Evolutionary conservation across 2,329 filamentous ascomycete genomes (phyloP), one percentile per base, ranked within the genome.

Genomic region (Neofusicoccum parvum): DNA sequence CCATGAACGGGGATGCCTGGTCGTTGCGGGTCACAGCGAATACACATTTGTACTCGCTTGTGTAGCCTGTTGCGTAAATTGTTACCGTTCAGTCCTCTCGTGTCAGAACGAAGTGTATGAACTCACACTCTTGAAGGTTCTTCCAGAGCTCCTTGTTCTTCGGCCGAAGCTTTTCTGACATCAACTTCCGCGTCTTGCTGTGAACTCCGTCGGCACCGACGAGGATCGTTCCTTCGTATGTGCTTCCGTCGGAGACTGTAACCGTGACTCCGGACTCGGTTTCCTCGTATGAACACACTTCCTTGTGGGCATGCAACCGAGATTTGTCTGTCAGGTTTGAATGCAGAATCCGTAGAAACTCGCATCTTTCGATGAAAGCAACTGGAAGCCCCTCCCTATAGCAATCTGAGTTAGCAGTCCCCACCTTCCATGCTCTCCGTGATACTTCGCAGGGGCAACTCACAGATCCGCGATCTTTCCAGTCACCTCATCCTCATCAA

Each of bases 121-220:
- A 23, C 23, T 23, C 23, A 23, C 23, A 23, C 23, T 23, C 23
- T 3, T 23, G 23, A 23, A 23, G 23, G 23, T 23, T 23, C 23
- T 23, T 23, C 23, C 23, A 23, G 23, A 23, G 23, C 23, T 23
- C 23, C 23, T 23, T 23, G 23, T 23, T 23, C 23, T 23, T 23
- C 3, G 23, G 23, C 3, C 23, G 23, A 23, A 23, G 23, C 23
- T 23, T 23, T 23, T 23, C 23, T 23, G 23, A 23, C 23, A 23
- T 23, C 23, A 23, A 23, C 23, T 23, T 23, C 23, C 48, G 10
- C n/a, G 27, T 34, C 23, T 15, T 34, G 62, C 62, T 46, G 62
- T 59, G 48, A 5, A 62, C 56, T 17, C 65, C 65, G 27, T 67
- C 62, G 37, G 65, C 65, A 20, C 65, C 65, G 20, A 67, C 62